A percentile compares a stretch with the other conserved stretches of the same genome.
phyloP scores from a whole-genome alignment of 2,329 filamentous ascomycete genomes.

The Byssochlamys sp. region DNA sequence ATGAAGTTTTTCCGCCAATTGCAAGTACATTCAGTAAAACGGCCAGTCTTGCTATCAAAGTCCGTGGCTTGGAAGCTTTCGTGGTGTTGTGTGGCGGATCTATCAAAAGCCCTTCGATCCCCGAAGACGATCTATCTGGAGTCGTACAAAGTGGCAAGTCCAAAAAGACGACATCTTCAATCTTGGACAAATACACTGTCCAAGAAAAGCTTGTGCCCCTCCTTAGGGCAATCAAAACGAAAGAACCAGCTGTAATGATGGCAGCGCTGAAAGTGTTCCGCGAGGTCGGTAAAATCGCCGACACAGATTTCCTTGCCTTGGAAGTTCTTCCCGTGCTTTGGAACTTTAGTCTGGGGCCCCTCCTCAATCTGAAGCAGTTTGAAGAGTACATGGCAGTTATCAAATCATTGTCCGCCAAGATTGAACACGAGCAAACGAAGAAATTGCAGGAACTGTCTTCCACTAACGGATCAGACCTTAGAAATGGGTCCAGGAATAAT shows the following conservation, averaged over 20 bases:
- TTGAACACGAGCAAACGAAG: slow-evolving; percentile 79
- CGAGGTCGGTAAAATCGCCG: slow-evolving; percentile 71
- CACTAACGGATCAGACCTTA: slow-evolving; percentile 40
- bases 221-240: slow-evolving; percentile 88
- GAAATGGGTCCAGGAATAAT: slow-evolving; percentile 17
- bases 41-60: slow-evolving; percentile 86
- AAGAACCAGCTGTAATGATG: slow-evolving; percentile 95
- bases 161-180: slow-evolving; percentile 59
- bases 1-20: slow-evolving; percentile 88
- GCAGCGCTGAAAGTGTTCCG: slow-evolving; percentile 75
- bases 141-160: slow-evolving; percentile 43
- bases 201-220: slow-evolving; percentile 93
- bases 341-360: slow-evolving; percentile 80
- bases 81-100: slow-evolving; percentile 77
- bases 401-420: slow-evolving; percentile 64
- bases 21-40: slow-evolving; percentile 85
- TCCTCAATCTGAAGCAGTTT: slow-evolving; percentile 81
- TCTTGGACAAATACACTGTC: slow-evolving; percentile 93
- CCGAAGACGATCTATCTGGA: slow-evolving; percentile 66
- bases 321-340: slow-evolving; percentile 84
- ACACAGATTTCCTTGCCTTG: slow-evolving; percentile 83
- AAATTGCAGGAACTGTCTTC: slow-evolving; percentile 78
- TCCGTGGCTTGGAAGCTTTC: slow-evolving; percentile 82
- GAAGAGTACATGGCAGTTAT: slow-evolving; percentile 83
- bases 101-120: slow-evolving; percentile 36